These are phyloP conservation scores for Nitzschia putrida DNA, from an alignment of 108 stramenopile species.

Conservation along the genomic window DNA sequence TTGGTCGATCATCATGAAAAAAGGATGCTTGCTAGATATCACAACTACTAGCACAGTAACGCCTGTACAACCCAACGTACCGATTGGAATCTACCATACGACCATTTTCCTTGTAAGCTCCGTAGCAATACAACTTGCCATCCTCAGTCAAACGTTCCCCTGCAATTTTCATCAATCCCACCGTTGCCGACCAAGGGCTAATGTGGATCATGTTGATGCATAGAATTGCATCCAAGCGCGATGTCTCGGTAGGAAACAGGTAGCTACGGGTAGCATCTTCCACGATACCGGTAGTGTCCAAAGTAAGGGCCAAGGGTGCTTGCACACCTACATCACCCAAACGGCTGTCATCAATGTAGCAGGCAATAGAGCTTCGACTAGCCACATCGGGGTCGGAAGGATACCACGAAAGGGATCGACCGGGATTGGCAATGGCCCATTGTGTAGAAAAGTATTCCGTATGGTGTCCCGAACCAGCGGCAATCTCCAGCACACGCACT, in stretches of 20 bases:
- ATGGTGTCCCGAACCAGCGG: conserved; percentile 74
- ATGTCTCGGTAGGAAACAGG: conserved; percentile 15
- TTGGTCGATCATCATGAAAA: background rate
- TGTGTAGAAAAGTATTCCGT: conserved; percentile 45
- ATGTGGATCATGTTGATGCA: conserved; percentile 91
- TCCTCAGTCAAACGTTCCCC: conserved; percentile 39
- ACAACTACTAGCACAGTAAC: background rate
- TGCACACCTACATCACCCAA: conserved; percentile 28
- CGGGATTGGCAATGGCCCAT: background rate
- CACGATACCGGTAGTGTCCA: conserved; percentile 40
- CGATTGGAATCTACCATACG: conserved; percentile 75
- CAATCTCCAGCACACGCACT: conserved; percentile 59
- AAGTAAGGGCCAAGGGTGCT: conserved; percentile 37
- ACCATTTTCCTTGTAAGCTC: conserved; percentile 74
- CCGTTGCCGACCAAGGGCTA: conserved; percentile 79
- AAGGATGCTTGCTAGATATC: background rate
- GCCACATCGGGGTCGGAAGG: conserved; percentile 59
- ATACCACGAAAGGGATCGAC: conserved; percentile 40
- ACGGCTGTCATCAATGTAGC: conserved; percentile 26
- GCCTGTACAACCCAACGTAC: conserved; percentile 35
- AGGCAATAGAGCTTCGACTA: conserved; percentile 47
- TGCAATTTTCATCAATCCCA: conserved; percentile 72
- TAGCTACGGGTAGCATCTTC: conserved; percentile 31
- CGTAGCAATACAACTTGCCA: conserved; percentile 72
- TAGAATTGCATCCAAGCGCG: conserved; percentile 54